Base-by-base conservation (phyloP, 2,329 filamentous ascomycete species). In the Trichoderma sp. region DNA sequence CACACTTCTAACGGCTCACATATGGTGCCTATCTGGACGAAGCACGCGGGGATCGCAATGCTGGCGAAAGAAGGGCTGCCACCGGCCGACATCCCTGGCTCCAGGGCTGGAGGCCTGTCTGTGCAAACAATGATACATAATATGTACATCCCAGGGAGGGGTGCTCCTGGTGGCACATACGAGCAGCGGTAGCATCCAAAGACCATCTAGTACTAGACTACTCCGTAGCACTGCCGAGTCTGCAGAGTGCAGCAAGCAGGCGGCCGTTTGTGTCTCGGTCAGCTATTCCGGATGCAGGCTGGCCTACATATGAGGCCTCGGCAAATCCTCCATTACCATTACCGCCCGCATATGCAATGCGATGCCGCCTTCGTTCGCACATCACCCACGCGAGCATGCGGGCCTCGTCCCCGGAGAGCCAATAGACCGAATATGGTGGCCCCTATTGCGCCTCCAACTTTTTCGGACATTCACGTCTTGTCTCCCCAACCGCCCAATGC, bases 371-470 rank as follows among this genome's bases (percentile, higher is more conserved):
- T 61, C 58, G 34, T 61, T 47, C 58, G 58, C 58, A 52, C 21
- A 61, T 61, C 47, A 51, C 47, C 58, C 58, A 61, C 58, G 58
- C 58, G 47, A 61, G 39, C 58, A 52, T 61, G 58, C 58, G 58
- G 58, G 34, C 58, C 58, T 51, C 58, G 34, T 34, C 30, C 47
- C 47, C 52, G 47, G 34, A 34, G 30, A 44, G 21, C 48, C 58
- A 61, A 61, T 52, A 44, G 58, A 47, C 47, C 24, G 24, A 43
- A 26, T n/a, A 1, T 17, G 15, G 39, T 14, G 30, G 28, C 6
- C 44, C 44, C 57, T 7, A 28, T 59, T 5, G 17, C 41, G 30
- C 54, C 24, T 45, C 54, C 34, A 28, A 28, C n/a, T 21, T 28
- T 14, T 21, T 30, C 5, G 5, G 34, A 10, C 34, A 39, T 51